A percentile compares a stretch with the other conserved stretches of the same genome.
phyloP scores from a whole-genome alignment of 1,139 yeast genomes.

The Saccharomyces hybrid region DNA sequence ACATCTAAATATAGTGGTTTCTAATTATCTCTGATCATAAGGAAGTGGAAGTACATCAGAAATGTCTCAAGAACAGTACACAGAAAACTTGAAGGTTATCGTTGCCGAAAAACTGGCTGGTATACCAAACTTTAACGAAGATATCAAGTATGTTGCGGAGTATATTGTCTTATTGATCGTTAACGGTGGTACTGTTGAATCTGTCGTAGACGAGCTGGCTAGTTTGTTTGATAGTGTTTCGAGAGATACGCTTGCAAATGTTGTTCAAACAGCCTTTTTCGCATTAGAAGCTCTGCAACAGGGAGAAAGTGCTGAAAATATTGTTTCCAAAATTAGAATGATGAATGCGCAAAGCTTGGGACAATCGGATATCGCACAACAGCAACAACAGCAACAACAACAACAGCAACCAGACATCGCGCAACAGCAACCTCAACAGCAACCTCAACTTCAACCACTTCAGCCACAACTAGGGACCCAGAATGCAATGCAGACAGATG shows the following conservation, averaged over 20 bases:
- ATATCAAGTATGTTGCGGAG: slow-evolving; percentile 73
- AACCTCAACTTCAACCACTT: neutral
- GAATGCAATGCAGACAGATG: neutral
- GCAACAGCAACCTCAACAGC: slow-evolving; percentile 10
- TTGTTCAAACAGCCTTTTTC: slow-evolving; percentile 44
- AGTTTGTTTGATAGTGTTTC: slow-evolving; percentile 60
- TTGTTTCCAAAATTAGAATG: slow-evolving; percentile 26
- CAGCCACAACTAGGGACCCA: slow-evolving; percentile 4
- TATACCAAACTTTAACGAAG: slow-evolving; percentile 44
- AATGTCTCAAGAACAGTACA: slow-evolving; percentile 30
- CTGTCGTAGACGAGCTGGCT: slow-evolving; percentile 57
- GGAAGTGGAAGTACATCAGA: neutral
- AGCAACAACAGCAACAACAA: slow-evolving; percentile 20
- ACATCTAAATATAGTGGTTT: too few relatives aligned
- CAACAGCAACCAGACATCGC: slow-evolving; percentile 3
- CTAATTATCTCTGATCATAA: neutral
- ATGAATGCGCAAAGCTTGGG: slow-evolving; percentile 10
- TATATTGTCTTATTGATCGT: slow-evolving; percentile 66
- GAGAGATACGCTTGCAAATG: slow-evolving; percentile 35
- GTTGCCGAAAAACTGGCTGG: slow-evolving; percentile 32
- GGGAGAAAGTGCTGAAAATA: slow-evolving; percentile 27
- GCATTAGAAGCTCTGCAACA: slow-evolving; percentile 43
- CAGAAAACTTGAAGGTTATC: slow-evolving; percentile 32
- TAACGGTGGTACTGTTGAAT: slow-evolving; percentile 57
- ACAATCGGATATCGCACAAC: slow-evolving; percentile 17